A percentile compares a stretch with the other conserved stretches of the same genome.
These are phyloP conservation scores for Mallotus nudiflorus DNA, from an alignment of 345 rosid species.

Conservation along the genomic window DNA sequence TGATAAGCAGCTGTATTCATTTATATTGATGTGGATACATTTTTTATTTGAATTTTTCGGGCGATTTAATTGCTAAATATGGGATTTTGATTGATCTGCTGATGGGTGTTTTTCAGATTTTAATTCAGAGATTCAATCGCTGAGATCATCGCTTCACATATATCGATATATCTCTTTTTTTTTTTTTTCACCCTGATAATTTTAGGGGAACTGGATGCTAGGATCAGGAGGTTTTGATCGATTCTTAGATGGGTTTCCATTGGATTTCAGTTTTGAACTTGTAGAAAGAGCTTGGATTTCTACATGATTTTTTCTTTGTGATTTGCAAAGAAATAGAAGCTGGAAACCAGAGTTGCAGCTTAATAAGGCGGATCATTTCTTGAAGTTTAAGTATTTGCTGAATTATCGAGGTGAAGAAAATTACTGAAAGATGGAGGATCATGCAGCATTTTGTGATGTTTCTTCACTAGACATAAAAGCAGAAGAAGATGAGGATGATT, in stretches of 20 bases:
- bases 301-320: neutral
- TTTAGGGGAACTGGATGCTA: conserved; percentile 19
- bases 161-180: neutral
- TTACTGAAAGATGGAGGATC: conserved; percentile 54
- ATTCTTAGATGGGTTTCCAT: conserved; percentile 12
- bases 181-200: too few species aligned
- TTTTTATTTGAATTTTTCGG: conserved; percentile 18
- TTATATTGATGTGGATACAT: conserved; percentile 19
- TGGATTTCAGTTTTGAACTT: conserved; percentile 9
- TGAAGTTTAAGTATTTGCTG: conserved; percentile 12
- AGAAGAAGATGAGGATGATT: conserved; percentile 87
- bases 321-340: conserved; percentile 8
- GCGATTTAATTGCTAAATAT: neutral
- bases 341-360: conserved; percentile 24
- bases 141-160: conserved; percentile 17
- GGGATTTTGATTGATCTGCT: conserved; percentile 42
- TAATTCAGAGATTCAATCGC: conserved; percentile 20
- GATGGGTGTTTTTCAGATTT: conserved; percentile 24
- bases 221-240: conserved; percentile 17
- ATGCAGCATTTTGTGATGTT: conserved; percentile 31
- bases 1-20: too few species aligned
- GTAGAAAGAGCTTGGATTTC: conserved; percentile 1
- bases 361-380: conserved; percentile 30
- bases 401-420: neutral
- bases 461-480: conserved; percentile 43